Base-by-base conservation (phyloP, 2,329 filamentous ascomycete genomes). In the Nemania abortiva region DNA sequence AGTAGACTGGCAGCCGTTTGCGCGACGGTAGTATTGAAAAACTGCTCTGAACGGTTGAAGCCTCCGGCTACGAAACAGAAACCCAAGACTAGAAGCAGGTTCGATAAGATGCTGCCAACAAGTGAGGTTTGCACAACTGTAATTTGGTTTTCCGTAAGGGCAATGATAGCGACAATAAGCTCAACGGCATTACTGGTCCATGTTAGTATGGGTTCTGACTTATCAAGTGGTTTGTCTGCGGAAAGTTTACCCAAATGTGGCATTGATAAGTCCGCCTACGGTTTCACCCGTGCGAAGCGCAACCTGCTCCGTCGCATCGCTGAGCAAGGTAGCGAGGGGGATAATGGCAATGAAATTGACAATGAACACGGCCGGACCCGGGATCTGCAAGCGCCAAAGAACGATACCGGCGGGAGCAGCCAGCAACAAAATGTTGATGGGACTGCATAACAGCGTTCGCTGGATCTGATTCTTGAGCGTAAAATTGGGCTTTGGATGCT, bases 291-390 rank as follows among this genome's bases (percentile, higher is more conserved):
- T 91, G 66, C 90, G 87, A 63, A 95, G 82, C 2, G 95, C 92
- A 72, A 98, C 91, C 80, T 97, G 94, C 79, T 98, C 95, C 0
- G 95, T 98, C 0, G 93, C 93, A 76, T 92, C 97, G 74, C 92
- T 91, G 27, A 98, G 85, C 84, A 97, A 90, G 15, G 91, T 92
- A 2, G 95, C 95, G 49, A 98, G 85, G 0, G 95, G 95, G 68
- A 98, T 91, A 74, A 98, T 97, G 70, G 95, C 95, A 72, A 98
- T 88, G 76, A 98, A 98, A 83, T 98, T 98, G 81, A 98, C 88
- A 65, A 95, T 88, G 76, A 98, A 98, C 55, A 96, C 84, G 37
- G 77, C 68, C 9, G 68, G 72, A 37, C 77, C 78, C 24, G 76
- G 73, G 18, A 74, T 68, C 22, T 86, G 87, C 66, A 91, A 82